These are phyloP conservation scores for Acmispon strigosus DNA, from an alignment of 306 rosid species.

Conservation along the genomic window DNA sequence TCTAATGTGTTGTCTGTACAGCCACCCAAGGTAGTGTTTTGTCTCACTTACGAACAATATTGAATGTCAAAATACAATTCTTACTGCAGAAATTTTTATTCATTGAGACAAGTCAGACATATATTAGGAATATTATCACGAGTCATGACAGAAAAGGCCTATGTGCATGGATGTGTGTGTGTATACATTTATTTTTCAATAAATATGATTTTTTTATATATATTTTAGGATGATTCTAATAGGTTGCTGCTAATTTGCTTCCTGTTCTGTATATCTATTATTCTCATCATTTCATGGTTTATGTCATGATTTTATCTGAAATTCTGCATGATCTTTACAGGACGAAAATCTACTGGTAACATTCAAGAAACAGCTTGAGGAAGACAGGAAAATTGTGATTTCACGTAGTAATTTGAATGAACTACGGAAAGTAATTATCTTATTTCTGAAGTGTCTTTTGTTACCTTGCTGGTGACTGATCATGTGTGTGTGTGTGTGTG, in stretches of 20 bases:
- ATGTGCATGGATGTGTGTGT: neutral
- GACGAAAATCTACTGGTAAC: constrained; percentile 71
- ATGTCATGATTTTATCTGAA: constrained; percentile 11
- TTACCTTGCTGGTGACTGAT: neutral
- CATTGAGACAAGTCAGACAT: neutral
- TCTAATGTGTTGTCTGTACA: constrained; percentile 60
- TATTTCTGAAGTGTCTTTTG: neutral
- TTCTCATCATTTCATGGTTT: neutral
- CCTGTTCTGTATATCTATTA: neutral
- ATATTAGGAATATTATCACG: neutral
- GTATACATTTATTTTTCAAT: neutral
- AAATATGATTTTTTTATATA: too few species aligned
- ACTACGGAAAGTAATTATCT: constrained; percentile 53
- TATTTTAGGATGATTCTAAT: neutral
- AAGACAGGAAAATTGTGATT: constrained; percentile 76
- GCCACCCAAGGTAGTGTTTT: constrained; percentile 73
- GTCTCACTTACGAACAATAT: neutral
- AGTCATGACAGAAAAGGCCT: neutral
- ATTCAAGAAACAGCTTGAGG: constrained; percentile 88
- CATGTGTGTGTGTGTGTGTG: neutral
- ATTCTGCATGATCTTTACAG: constrained; percentile 37
- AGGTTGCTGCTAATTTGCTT: neutral
- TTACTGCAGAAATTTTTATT: neutral
- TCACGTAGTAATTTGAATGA: constrained; percentile 85
- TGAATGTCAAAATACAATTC: neutral